Conservation (phyloP, 495 filamentous ascomycete species). For the Entonaema liquescens region DNA sequence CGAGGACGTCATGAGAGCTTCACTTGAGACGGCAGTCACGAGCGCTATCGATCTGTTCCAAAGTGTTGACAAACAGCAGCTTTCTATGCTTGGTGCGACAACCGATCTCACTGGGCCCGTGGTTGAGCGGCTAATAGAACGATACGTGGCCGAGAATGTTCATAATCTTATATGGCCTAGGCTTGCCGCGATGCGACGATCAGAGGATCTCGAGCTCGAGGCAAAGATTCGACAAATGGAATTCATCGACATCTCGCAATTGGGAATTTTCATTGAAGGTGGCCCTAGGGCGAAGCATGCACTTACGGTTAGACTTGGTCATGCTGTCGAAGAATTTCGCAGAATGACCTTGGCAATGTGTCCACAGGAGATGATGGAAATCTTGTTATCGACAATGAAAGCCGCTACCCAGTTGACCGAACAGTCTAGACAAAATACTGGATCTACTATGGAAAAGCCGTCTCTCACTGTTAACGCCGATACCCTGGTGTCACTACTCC, state of each 20-base stretch:
- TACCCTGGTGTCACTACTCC: slow-evolving; percentile 88
- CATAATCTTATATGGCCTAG: slow-evolving; percentile 85
- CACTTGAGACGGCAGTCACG: slow-evolving; percentile 89
- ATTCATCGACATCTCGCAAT: slow-evolving; percentile 91
- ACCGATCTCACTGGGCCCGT: slow-evolving; percentile 92
- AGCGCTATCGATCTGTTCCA: slow-evolving; percentile 96
- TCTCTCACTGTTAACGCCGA: slow-evolving; percentile 93
- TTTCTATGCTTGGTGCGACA: slow-evolving; percentile 89
- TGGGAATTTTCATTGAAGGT: slow-evolving; percentile 83
- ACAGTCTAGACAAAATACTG: slow-evolving; percentile 41
- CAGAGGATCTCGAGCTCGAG: slow-evolving; percentile 91
- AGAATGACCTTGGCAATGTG: slow-evolving; percentile 84
- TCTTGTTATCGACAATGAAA: slow-evolving; percentile 87
- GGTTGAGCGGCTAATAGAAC: slow-evolving; percentile 93
- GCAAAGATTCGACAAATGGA: slow-evolving; percentile 90
- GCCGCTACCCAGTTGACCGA: slow-evolving; percentile 70
- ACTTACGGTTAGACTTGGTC: slow-evolving; percentile 72
- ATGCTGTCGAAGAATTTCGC: slow-evolving; percentile 87
- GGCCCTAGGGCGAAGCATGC: slow-evolving; percentile 76
- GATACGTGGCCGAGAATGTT: slow-evolving; percentile 92
- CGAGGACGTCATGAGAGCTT: slow-evolving; percentile 83
- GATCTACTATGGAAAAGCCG: slow-evolving; percentile 47
- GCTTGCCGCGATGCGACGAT: slow-evolving; percentile 76
- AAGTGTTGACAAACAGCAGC: slow-evolving; percentile 91
- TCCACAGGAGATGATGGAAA: slow-evolving; percentile 94